phyloP scores from a whole-genome alignment of 163 green algal species.

The Prototheca wickerhamii region DNA sequence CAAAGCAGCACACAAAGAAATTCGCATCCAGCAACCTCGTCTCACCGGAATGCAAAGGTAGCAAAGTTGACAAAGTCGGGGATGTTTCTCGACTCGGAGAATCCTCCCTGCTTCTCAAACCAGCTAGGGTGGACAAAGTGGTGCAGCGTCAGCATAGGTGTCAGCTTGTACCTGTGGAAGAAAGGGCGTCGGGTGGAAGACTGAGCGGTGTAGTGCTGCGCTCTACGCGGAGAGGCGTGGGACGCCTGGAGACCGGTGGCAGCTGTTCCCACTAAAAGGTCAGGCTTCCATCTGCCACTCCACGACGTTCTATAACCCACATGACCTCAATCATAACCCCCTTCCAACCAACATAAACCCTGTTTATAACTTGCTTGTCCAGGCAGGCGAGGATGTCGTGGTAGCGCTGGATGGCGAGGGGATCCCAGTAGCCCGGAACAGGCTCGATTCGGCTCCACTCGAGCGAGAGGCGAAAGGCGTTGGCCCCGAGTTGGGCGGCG shows the following conservation, averaged over 20 bases:
- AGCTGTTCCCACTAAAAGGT: too few species aligned
- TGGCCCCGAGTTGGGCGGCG: conserved; percentile 47
- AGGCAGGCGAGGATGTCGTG: conserved; percentile 42
- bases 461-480: conserved; percentile 71
- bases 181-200: neutral
- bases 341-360: too few species aligned
- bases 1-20: neutral
- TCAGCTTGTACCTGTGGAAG: conserved; percentile 42
- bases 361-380: conserved; percentile 16
- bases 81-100: conserved; percentile 34
- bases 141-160: conserved; percentile 64
- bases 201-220: neutral
- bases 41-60: conserved; percentile 1
- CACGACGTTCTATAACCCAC: too few species aligned
- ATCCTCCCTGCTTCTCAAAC: conserved; percentile 67
- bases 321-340: too few species aligned
- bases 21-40: neutral
- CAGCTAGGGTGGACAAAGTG: conserved; percentile 80
- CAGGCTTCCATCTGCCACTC: too few species aligned
- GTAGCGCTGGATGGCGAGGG: conserved; percentile 48
- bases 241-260: too few species aligned
- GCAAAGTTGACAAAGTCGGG: conserved; percentile 10
- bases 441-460: conserved; percentile 78
- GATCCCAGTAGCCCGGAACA: conserved; percentile 39
- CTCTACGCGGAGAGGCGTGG: too few species aligned